Conservation (phyloP, 495 filamentous ascomycete genomes). For the Hypomontagnella monticulosa region DNA sequence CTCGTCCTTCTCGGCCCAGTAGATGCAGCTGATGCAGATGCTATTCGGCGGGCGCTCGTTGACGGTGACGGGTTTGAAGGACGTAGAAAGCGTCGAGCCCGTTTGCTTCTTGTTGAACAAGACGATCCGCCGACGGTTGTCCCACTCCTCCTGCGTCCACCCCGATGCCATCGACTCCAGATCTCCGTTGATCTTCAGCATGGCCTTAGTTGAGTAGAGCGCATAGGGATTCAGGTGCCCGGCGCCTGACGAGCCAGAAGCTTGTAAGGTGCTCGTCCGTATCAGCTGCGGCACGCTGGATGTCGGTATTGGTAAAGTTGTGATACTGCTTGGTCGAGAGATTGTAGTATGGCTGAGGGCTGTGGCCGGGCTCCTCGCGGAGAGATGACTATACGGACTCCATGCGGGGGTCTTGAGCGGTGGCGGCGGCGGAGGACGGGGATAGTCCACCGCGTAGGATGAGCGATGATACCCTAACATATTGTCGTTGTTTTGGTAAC, state of each 20-base stretch:
- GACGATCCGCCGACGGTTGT: conserved; percentile 80
- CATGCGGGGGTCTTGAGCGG: conserved; percentile 62
- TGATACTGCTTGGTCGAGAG: conserved; percentile 55
- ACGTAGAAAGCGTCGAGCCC: conserved; percentile 75
- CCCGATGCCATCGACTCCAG: conserved; percentile 78
- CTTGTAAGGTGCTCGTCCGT: conserved; percentile 82
- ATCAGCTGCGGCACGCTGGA: conserved; percentile 68
- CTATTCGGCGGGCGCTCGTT: conserved; percentile 77
- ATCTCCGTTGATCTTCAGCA: conserved; percentile 85
- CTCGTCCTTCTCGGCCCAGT: conserved; percentile 89
- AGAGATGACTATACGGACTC: conserved; percentile 54
- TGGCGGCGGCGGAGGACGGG: conserved; percentile 52
- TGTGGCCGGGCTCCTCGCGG: conserved; percentile 52
- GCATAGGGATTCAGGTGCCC: conserved; percentile 79
- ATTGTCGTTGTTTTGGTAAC: conserved; percentile 55
- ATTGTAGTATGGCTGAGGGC: conserved; percentile 47
- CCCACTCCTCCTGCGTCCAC: conserved; percentile 84
- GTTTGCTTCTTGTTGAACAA: conserved; percentile 83
- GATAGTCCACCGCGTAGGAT: conserved; percentile 57
- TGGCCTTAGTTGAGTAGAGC: conserved; percentile 85
- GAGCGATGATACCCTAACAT: conserved; percentile 59
- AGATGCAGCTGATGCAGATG: conserved; percentile 90
- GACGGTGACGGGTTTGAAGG: conserved; percentile 74
- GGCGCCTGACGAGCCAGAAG: conserved; percentile 53
- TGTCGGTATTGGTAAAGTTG: conserved; percentile 46